A percentile compares a stretch with the other conserved stretches of the same genome.
These are phyloP conservation scores for Xylaria curta DNA, from an alignment of 495 filamentous ascomycete genomes.

Conservation along the genomic window DNA sequence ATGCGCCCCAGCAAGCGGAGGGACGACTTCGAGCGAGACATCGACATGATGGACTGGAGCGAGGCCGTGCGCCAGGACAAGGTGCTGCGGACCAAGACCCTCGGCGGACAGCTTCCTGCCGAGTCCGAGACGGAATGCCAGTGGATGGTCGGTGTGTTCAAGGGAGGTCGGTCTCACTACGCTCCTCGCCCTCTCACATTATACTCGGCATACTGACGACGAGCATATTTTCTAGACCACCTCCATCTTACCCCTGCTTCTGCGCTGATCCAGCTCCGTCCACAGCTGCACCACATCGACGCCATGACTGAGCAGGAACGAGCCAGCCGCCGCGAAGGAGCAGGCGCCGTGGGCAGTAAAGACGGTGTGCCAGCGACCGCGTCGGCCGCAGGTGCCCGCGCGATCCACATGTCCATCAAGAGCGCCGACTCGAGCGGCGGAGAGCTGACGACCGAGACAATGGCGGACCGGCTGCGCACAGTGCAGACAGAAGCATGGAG, in stretches of 20 bases:
- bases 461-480: conserved; percentile 52
- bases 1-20: conserved; percentile 33
- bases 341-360: conserved; percentile 19
- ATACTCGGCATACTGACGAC: not conserved
- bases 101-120: conserved; percentile 47
- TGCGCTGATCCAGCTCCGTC: conserved; percentile 52
- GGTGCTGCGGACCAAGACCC: conserved; percentile 51
- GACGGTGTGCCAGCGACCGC: conserved; percentile 21
- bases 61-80: conserved; percentile 54
- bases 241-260: conserved; percentile 56
- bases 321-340: conserved; percentile 40
- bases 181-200: not conserved
- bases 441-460: conserved; percentile 51
- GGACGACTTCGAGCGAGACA: conserved; percentile 38
- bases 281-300: conserved; percentile 56
- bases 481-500: conserved; percentile 54
- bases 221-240: conserved; percentile 41
- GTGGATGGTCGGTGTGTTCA: conserved; percentile 58
- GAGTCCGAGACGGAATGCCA: conserved; percentile 45
- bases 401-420: conserved; percentile 61
- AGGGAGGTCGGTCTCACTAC: conserved; percentile 46
- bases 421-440: conserved; percentile 49
- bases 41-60: conserved; percentile 47
- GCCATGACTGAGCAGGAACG: conserved; percentile 52
- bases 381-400: conserved; percentile 36